These are phyloP conservation scores for Phaeodactylum tricornutum DNA, from an alignment of 108 stramenopile genomes.

Conservation along the genomic window DNA sequence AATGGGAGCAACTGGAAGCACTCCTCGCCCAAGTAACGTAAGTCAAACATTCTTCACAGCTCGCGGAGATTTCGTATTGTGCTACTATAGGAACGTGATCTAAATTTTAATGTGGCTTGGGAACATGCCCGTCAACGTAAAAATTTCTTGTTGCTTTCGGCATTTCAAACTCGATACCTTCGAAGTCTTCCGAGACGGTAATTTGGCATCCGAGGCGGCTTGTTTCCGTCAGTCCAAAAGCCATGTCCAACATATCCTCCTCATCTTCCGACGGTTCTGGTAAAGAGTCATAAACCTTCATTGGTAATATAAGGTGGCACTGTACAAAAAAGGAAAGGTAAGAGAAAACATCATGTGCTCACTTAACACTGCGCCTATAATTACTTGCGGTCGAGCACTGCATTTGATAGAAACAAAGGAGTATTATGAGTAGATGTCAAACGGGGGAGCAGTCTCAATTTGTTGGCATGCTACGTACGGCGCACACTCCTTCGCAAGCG, in stretches of 20 bases:
- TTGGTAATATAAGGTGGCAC: conserved; percentile 90
- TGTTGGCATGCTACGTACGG: conserved; percentile 84
- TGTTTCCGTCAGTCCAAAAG: conserved; percentile 89
- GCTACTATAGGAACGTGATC: too few species aligned
- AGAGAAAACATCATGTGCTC: too few species aligned
- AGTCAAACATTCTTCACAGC: too few species aligned
- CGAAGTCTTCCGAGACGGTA: conserved; percentile 69
- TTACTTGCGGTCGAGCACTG: too few species aligned
- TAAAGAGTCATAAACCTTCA: conserved; percentile 71
- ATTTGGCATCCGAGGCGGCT: conserved; percentile 96
- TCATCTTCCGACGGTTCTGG: conserved; percentile 67
- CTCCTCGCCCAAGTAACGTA: conserved; percentile 18
- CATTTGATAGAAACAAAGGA: too few species aligned
- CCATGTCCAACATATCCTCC: conserved; percentile 99
- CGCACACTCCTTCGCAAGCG: conserved; percentile 97
- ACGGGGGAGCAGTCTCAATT: too few species aligned
- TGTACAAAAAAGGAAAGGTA: too few species aligned
- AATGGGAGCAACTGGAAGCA: conserved; percentile 74
- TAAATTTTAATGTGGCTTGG: conserved; percentile 88
- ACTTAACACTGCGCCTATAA: too few species aligned
- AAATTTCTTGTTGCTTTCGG: conserved; percentile 56
- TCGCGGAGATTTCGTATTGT: too few species aligned
- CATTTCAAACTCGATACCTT: conserved; percentile 83
- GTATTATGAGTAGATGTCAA: too few species aligned
- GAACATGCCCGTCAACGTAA: conserved; percentile 98